These are phyloP conservation scores for Fraxinus pennsylvanica DNA, from an alignment of 257 asterid species.

Conservation along the genomic window DNA sequence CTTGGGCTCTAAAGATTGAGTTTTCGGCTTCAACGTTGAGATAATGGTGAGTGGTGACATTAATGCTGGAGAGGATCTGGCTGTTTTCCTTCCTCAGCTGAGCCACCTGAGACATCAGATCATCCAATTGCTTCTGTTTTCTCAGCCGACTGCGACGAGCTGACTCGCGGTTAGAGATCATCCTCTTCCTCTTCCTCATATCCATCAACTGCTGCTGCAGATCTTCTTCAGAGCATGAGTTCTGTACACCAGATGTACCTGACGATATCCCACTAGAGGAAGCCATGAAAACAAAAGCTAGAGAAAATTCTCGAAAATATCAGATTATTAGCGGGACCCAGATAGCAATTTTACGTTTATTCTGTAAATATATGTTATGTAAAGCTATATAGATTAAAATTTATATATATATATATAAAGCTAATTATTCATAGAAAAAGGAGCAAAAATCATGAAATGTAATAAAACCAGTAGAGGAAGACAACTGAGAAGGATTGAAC, in stretches of 20 bases:
- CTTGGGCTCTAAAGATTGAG: conserved; percentile 74
- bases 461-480: conserved; percentile 89
- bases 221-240: conserved; percentile 72
- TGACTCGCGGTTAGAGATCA: conserved; percentile 94
- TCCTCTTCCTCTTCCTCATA: conserved; percentile 70
- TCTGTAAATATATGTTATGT: not conserved
- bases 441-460: conserved; percentile 67
- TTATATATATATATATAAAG: not conserved
- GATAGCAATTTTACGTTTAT: conserved; percentile 17
- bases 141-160: conserved; percentile 90
- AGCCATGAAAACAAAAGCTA: conserved; percentile 48
- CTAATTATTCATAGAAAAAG: not conserved
- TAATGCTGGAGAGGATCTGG: conserved; percentile 53
- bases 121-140: conserved; percentile 88
- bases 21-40: conserved; percentile 71
- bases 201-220: conserved; percentile 63
- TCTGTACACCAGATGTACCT: conserved; percentile 55
- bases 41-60: conserved; percentile 50
- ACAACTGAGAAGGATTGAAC: conserved; percentile 66
- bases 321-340: conserved; percentile 45
- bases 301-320: not conserved
- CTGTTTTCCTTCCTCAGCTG: conserved; percentile 58
- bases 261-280: conserved; percentile 69
- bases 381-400: not conserved
- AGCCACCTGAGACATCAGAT: conserved; percentile 58